A percentile compares a stretch with the other conserved stretches of the same genome.
Conservation (phyloP, 371 early-diverging fungal genomes). For the Amoeboaphelidium protococcarum region DNA sequence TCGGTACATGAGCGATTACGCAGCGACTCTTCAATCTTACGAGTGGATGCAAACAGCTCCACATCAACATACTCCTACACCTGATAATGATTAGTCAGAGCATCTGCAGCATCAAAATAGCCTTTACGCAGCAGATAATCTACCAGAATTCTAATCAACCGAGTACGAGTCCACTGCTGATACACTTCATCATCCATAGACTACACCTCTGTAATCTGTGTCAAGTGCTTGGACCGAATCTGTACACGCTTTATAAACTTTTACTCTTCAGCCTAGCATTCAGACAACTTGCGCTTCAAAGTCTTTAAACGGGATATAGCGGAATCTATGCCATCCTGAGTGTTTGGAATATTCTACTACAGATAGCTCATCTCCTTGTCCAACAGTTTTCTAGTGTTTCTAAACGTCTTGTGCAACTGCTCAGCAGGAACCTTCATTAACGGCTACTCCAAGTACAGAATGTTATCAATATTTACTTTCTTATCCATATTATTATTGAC, state of each 20-base stretch:
- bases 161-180: conserved; percentile 44
- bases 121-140: conserved; percentile 79
- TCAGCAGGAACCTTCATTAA: conserved; percentile 74
- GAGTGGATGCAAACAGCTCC: conserved; percentile 51
- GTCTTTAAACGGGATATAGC: conserved; percentile 31
- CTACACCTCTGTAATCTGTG: conserved; percentile 39
- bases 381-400: conserved; percentile 41
- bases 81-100: conserved; percentile 33
- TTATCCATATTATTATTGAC: too few relatives aligned
- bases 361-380: conserved; percentile 36
- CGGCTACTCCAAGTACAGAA: too few relatives aligned
- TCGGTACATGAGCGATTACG: conserved; percentile 37
- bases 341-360: background rate
- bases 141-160: conserved; percentile 57
- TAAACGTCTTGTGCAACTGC: conserved; percentile 50
- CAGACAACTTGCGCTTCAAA: conserved; percentile 39
- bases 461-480: too few relatives aligned
- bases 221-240: conserved; percentile 36
- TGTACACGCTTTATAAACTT: conserved; percentile 30
- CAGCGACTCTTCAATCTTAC: conserved; percentile 46
- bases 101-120: conserved; percentile 37
- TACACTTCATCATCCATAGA: conserved; percentile 31
- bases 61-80: conserved; percentile 64
- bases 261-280: conserved; percentile 41
- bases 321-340: too few relatives aligned